These are phyloP conservation scores for Lentinus tigrinus DNA, from an alignment of 768 basidiomycete genomes.

Conservation along the genomic window DNA sequence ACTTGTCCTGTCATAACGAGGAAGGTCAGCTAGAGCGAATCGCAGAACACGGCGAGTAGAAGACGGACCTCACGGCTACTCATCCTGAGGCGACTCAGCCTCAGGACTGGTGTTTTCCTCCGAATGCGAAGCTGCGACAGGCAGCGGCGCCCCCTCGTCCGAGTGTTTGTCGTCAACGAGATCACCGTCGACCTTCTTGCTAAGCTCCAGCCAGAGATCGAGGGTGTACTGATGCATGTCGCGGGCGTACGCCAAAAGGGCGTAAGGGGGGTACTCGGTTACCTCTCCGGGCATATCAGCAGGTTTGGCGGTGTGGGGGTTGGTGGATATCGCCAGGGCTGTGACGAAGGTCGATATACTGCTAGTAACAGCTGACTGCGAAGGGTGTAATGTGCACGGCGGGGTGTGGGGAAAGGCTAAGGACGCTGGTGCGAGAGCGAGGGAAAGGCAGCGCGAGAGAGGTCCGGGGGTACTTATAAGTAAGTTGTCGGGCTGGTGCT, in stretches of 20 bases:
- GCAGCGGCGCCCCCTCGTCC: neutral
- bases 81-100: conserved; percentile 10
- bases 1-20: neutral
- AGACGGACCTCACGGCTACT: neutral
- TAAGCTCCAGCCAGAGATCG: conserved; percentile 17
- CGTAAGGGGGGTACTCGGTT: conserved; percentile 4
- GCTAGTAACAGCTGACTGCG: too few species aligned
- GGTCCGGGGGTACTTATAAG: too few species aligned
- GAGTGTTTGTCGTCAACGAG: neutral
- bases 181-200: conserved; percentile 5
- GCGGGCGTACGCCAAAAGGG: conserved; percentile 20
- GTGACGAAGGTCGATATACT: too few species aligned
- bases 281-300: conserved; percentile 4
- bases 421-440: too few species aligned
- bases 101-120: neutral
- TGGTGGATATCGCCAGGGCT: too few species aligned
- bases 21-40: neutral
- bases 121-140: neutral
- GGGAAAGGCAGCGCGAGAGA: too few species aligned
- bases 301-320: neutral
- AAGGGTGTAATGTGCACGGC: too few species aligned
- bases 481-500: too few species aligned
- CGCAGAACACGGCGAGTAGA: neutral
- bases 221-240: conserved; percentile 24
- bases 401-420: too few species aligned